Evolutionary conservation across 2,329 filamentous ascomycete genomes (phyloP), one percentile per base, ranked within the genome.

Genomic region (Fusarium nygamai): DNA sequence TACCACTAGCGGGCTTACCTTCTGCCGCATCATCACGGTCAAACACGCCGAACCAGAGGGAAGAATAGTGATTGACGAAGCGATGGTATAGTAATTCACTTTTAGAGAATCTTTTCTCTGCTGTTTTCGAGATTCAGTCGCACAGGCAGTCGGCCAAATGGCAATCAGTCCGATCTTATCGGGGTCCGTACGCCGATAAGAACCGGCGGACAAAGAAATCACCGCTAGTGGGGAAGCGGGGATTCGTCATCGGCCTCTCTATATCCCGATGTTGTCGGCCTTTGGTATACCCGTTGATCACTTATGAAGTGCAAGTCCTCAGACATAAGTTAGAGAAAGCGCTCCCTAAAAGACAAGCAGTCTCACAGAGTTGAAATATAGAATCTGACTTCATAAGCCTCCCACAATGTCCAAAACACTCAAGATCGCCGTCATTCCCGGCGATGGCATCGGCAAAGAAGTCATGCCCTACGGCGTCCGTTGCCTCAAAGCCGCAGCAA

Each of bases 391-490:
- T 36, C 9, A 36, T 3, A 36, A 22, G 3, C 17, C 3, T 16
- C 12, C 4, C 22, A 24, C 3, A 7, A 82, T 92, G 71, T 86
- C 72, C 5, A 78, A 78, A 48, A 38, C 71, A 12, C 63, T 81
- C 58, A 78, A 67, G 14, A 90, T 92, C 69, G 91, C 91, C n/a
- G 87, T 86, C 36, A 92, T 93, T 62, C 90, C 91, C 1, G 92
- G 90, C 13, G 92, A 93, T 77, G 92, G 92, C 61, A 93, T 93
- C 69, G 92, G 92, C 4, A 87, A 87, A 3, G 92, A 93, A 80
- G 91, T 93, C 17, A 89, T 92, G 80, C 84, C 86, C 38, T 90
- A 90, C 4, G 91, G 90, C 5, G 88, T 93, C 10, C 83, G 86
- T 34, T 91, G 90, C 16, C 84, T 93, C 56, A 81, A 91, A 75